These are phyloP conservation scores for Colletotrichum somersetense DNA, from an alignment of 2,329 filamentous ascomycete genomes.

Conservation along the genomic window DNA sequence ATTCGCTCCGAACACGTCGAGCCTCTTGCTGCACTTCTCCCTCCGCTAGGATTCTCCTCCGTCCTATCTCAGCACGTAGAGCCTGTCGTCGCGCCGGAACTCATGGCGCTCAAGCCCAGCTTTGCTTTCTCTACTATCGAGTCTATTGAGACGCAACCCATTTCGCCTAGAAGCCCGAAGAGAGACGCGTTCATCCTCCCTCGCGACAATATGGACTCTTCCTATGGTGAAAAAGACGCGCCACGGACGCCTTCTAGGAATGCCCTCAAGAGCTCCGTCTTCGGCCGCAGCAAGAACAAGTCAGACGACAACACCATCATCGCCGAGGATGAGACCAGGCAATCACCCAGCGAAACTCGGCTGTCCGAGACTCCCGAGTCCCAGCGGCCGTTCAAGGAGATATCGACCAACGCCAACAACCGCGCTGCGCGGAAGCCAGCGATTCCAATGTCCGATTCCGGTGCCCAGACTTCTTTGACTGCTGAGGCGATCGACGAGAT, in stretches of 20 bases:
- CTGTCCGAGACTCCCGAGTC: constrained; percentile 65
- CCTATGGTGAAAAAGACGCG: constrained; percentile 47
- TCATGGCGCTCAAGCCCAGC: constrained; percentile 43
- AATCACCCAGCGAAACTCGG: constrained; percentile 59
- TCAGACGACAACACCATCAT: constrained; percentile 61
- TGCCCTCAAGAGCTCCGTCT: constrained; percentile 57
- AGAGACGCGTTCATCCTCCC: constrained; percentile 70
- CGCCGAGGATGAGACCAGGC: constrained; percentile 74
- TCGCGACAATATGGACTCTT: constrained; percentile 58
- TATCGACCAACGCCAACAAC: constrained; percentile 68
- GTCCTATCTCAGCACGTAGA: constrained; percentile 53
- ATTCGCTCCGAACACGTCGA: constrained; percentile 59
- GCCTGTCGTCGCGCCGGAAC: constrained; percentile 53
- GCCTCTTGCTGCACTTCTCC: constrained; percentile 49
- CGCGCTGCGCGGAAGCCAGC: constrained; percentile 55
- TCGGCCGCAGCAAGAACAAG: constrained; percentile 60
- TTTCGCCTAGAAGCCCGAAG: constrained; percentile 64
- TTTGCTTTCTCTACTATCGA: constrained; percentile 61
- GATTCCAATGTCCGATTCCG: constrained; percentile 72
- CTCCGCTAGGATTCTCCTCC: constrained; percentile 53
- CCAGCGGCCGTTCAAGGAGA: constrained; percentile 70
- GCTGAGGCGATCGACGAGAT: constrained; percentile 84
- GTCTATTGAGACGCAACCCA: constrained; percentile 60
- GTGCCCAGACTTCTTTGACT: constrained; percentile 87
- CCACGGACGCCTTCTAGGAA: constrained; percentile 55